phyloP scores from a whole-genome alignment of 169 alveolate genomes.

The Cyclospora cayetanensis region DNA sequence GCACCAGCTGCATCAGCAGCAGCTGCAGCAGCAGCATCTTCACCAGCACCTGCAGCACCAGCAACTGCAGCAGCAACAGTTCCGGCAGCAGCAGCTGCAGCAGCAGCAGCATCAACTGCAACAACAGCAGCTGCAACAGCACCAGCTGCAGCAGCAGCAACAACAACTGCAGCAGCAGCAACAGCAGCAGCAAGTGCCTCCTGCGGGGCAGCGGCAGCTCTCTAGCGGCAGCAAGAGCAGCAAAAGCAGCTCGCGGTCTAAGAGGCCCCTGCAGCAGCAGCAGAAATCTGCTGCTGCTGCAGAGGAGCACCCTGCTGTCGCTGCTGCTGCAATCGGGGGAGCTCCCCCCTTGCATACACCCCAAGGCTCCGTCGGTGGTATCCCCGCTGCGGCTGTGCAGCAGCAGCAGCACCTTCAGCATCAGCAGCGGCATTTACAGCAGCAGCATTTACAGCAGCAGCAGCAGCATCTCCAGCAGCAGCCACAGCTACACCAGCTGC shows the following conservation, averaged over 20 bases:
- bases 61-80: too few relatives aligned
- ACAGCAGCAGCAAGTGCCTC: conserved; percentile 17
- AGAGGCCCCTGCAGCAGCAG: conserved; percentile 49
- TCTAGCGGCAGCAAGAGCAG: conserved; percentile 43
- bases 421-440: neutral
- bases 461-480: conserved; percentile 14
- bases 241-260: conserved; percentile 7
- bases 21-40: too few relatives aligned
- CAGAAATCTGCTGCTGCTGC: conserved; percentile 15
- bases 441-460: conserved; percentile 2
- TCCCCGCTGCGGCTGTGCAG: conserved; percentile 41
- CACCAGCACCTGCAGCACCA: too few relatives aligned
- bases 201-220: conserved; percentile 20
- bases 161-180: conserved; percentile 1
- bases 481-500: conserved; percentile 13
- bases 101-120: conserved; percentile 27
- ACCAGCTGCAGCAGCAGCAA: conserved; percentile 30
- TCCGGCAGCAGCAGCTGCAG: too few relatives aligned
- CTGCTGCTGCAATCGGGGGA: neutral
- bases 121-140: conserved; percentile 20
- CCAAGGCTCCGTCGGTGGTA: neutral
- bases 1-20: too few relatives aligned
- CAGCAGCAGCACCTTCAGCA: too few relatives aligned
- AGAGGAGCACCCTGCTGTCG: conserved; percentile 15
- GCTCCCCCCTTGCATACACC: neutral